These are phyloP conservation scores for Lipomyces lipofer DNA, from an alignment of 805 yeast genomes.

Conservation along the genomic window DNA sequence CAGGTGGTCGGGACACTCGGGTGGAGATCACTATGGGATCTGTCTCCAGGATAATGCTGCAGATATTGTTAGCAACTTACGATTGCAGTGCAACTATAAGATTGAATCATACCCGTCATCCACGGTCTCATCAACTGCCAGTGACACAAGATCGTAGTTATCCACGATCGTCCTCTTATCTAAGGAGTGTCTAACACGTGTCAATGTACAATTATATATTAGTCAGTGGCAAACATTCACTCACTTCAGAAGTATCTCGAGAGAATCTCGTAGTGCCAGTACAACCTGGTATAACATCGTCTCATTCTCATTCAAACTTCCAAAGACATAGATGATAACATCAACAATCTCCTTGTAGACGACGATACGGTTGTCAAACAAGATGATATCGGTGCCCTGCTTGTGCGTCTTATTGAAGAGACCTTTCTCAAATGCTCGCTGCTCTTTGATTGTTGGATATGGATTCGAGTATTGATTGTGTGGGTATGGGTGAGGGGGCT, in stretches of 20 bases:
- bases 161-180: conserved; percentile 80
- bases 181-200: conserved; percentile 46
- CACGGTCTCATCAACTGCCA: conserved; percentile 87
- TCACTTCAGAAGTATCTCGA: conserved; percentile 69
- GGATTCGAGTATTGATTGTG: conserved; percentile 36
- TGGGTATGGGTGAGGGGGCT: conserved; percentile 54
- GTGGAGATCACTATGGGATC: conserved; percentile 85
- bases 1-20: conserved; percentile 86
- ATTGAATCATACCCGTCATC: conserved; percentile 60
- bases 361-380: conserved; percentile 75
- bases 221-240: background rate
- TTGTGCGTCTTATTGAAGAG: conserved; percentile 76
- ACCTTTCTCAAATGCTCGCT: conserved; percentile 71
- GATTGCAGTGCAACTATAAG: background rate
- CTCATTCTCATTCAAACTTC: conserved; percentile 82
- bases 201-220: background rate
- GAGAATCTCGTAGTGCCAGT: conserved; percentile 74
- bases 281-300: conserved; percentile 71
- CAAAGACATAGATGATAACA: conserved; percentile 67
- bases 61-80: background rate
- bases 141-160: conserved; percentile 78
- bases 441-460: conserved; percentile 56
- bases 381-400: conserved; percentile 73
- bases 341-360: conserved; percentile 88
- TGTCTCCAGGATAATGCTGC: conserved; percentile 77